Evolutionary conservation across 306 rosid genomes (phyloP), one percentile per base, ranked within the genome.

Genomic region (Abrus precatorius): DNA sequence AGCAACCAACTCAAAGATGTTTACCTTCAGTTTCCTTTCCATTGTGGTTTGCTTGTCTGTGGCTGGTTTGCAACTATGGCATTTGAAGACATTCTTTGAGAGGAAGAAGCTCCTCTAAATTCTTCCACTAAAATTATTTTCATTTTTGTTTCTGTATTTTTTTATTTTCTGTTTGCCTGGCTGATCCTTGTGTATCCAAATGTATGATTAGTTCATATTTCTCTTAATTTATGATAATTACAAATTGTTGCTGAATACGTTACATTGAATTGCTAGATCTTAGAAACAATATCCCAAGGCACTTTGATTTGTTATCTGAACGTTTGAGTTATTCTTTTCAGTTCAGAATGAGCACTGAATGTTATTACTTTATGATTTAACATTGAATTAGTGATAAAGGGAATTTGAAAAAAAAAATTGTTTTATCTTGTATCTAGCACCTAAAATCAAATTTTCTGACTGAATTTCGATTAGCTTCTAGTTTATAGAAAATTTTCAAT

Each of bases 51-150:
- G 98, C 92, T 55, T 93, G 79, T 91, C 99, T 7, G 99, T 95
- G 14, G 96, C 99, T 20, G 88, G 94, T 76, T 44, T 95, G 83
- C 99, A 95, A 69, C 74, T 92, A 64, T 95, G 97, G 99, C 94
- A 95, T 88, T 89, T 95, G 87, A 95, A 91, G 93, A 47, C 95
- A 60, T 95, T 91, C 89, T 95, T 95, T 73, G 93, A 90, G 89
- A 89, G 96, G 90, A 95, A 93, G 92, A 95, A 94, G 85, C 87
- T 94, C 82, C 92, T 94, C 56, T 92, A 84, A 86, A 76, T 72
- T 74, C 41, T 28, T 20, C 67, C 72, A 12, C 70, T 20, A 20
- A 20, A 7, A 43, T 3, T 30, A n/a, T 38, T 70, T 72, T 71
- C 61, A 49, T 60, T 27, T 62, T 69, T 61, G 50, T 29, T 77